Evolutionary conservation across 345 rosid genomes (phyloP), one percentile per base, ranked within the genome.

Genomic region (Fremontodendron californicum): DNA sequence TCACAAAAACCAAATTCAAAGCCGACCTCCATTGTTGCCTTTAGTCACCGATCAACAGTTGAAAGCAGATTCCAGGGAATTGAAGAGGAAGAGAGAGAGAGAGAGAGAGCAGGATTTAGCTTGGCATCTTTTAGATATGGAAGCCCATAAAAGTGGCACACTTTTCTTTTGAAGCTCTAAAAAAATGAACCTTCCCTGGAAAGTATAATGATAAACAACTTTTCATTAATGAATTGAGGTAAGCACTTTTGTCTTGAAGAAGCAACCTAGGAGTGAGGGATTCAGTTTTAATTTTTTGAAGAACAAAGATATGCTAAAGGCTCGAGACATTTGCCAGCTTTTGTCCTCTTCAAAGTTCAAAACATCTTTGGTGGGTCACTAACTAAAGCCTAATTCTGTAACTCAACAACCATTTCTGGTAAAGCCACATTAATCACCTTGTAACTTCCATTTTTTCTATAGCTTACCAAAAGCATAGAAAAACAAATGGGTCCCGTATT

Each of bases 191-290:
- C 67, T 71, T 29, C 65, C 23, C 23, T 81, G 78, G 65, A 86
- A 83, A 86, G 89, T 85, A 78, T 83, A 89, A 85, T 84, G 82
- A 89, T 85, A 78, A 45, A 74, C 79, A 73, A 83, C 89, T 87
- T 87, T 87, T 67, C 52, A 77, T 83, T 77, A 80, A 76, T 83
- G 82, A 85, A 82, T 69, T 78, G 85, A 75, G 67, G 80, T 60
- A 72, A 79, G 70, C 82, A 77, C 89, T 89, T 89, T 89, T 87
- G 90, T 87, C 89, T 77, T 74, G 71, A 52, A 75, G 82, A 89
- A 89, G 90, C 77, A 82, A 84, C 86, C 86, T 81, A 61, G 84
- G 86, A 81, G 78, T 81, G 74, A 78, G 88, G 79, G 81, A 79
- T 81, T 82, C 60, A 16, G 68, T 66, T 57, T 10, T 73, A 70